A percentile compares a stretch with the other conserved stretches of the same genome.
phyloP scores from a whole-genome alignment of 257 asterid genomes.

The Petunia secreta region DNA sequence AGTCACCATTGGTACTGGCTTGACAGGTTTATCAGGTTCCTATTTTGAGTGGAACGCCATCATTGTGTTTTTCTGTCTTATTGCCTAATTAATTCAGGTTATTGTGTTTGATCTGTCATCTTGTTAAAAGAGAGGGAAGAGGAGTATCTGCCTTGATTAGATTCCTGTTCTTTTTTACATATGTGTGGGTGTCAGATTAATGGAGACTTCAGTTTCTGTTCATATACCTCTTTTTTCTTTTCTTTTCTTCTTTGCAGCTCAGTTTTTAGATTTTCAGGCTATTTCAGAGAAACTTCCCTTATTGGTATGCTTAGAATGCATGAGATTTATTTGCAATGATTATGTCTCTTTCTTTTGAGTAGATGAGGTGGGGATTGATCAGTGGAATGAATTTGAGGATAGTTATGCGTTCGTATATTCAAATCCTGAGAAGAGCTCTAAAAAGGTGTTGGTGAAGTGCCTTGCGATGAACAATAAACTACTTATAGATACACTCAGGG shows the following conservation, averaged over 20 bases:
- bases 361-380: slow-evolving; percentile 79
- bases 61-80: background rate
- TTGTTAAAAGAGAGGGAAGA: background rate
- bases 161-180: background rate
- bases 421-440: slow-evolving; percentile 54
- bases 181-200: background rate
- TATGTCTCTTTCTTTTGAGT: slow-evolving; percentile 23
- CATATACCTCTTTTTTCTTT: background rate
- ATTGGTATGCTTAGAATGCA: background rate
- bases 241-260: slow-evolving; percentile 18
- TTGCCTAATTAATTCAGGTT: background rate
- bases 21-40: background rate
- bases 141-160: background rate
- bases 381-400: slow-evolving; percentile 71
- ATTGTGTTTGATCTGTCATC: background rate
- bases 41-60: background rate
- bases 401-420: slow-evolving; percentile 73
- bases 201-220: background rate
- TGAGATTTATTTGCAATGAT: slow-evolving; percentile 1
- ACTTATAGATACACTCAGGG: slow-evolving; percentile 66
- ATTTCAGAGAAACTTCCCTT: background rate
- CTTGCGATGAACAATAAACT: slow-evolving; percentile 68
- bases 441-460: slow-evolving; percentile 71
- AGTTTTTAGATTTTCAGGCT: background rate
- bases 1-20: background rate